These are phyloP conservation scores for Mycena belliarum DNA, from an alignment of 768 basidiomycete species.

Conservation along the genomic window DNA sequence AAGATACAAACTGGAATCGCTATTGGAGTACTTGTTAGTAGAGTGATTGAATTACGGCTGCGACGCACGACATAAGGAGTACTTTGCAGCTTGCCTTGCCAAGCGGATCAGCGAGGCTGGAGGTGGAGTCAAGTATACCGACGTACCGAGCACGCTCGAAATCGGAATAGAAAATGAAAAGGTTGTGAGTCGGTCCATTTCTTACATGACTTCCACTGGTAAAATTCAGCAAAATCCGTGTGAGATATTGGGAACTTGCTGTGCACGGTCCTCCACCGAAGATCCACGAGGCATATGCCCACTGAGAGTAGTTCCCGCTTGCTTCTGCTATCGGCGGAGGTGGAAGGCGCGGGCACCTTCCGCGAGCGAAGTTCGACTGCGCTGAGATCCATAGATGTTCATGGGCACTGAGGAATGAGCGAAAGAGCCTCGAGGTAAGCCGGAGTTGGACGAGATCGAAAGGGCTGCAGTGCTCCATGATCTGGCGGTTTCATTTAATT, in stretches of 20 bases:
- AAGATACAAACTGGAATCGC: neutral
- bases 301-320: neutral
- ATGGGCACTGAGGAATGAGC: neutral
- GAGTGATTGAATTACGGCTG: neutral
- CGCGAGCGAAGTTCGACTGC: neutral
- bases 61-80: neutral
- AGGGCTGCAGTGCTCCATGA: slow-evolving; percentile 2
- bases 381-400: neutral
- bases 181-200: neutral
- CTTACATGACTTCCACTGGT: neutral
- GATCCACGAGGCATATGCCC: neutral
- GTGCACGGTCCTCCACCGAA: neutral
- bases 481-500: neutral
- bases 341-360: neutral
- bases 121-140: neutral
- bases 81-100: neutral
- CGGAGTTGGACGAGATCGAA: slow-evolving; percentile 1
- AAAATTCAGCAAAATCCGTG: neutral
- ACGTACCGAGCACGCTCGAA: neutral
- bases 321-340: neutral
- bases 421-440: neutral
- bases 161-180: neutral
- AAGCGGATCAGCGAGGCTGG: neutral
- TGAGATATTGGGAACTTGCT: neutral
- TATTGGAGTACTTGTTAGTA: neutral